These are phyloP conservation scores for Geotrichum macrosporum DNA, from an alignment of 1,139 yeast genomes.

Conservation along the genomic window DNA sequence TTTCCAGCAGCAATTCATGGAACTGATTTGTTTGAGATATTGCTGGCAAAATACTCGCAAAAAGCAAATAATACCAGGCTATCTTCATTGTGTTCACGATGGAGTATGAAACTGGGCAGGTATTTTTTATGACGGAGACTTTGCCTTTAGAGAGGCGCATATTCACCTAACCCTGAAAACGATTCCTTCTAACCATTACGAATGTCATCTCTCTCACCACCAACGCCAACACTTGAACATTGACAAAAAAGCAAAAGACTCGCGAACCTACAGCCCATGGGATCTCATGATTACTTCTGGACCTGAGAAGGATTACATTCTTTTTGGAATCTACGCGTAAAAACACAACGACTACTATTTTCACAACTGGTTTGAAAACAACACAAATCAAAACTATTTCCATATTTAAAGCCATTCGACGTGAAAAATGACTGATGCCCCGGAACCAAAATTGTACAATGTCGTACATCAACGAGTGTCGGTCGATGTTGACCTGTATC, in stretches of 20 bases:
- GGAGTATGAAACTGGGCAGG: not conserved
- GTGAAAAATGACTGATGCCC: slow-evolving; percentile 18
- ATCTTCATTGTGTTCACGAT: slow-evolving; percentile 4
- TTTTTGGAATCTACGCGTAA: slow-evolving; percentile 2
- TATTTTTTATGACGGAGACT: no score
- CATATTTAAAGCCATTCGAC: not conserved
- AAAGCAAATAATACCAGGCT: slow-evolving; percentile 3
- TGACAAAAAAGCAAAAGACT: not conserved
- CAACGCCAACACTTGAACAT: slow-evolving; percentile 3
- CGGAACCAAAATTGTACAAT: slow-evolving; percentile 36
- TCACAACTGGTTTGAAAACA: not conserved
- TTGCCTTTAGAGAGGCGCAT: no score
- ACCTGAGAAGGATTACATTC: slow-evolving; percentile 6
- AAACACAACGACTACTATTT: not conserved
- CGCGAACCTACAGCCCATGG: slow-evolving; percentile 9
- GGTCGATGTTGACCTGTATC: slow-evolving; percentile 61
- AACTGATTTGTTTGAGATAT: not conserved
- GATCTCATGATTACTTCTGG: slow-evolving; percentile 6
- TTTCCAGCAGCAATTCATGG: no score
- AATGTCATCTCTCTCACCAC: slow-evolving; percentile 3
- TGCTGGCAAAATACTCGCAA: not conserved
- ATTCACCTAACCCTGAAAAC: not conserved
- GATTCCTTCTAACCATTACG: no score
- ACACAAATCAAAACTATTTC: not conserved
- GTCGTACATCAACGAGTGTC: slow-evolving; percentile 67